phyloP scores from a whole-genome alignment of 192 early-diverging fungal species.

The Obelidium mucronatum region DNA sequence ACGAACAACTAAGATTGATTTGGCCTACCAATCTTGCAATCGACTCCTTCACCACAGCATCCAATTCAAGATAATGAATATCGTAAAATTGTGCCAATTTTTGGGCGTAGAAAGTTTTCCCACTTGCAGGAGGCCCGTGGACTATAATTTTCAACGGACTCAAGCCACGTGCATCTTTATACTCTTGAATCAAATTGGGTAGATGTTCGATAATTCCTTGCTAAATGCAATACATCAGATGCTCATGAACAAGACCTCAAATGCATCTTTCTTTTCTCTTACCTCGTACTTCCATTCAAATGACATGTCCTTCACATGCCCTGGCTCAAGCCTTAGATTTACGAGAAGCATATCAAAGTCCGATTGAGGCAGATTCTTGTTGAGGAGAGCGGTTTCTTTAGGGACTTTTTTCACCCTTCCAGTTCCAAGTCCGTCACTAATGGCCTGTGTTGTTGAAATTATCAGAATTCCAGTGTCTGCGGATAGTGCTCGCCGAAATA shows the following conservation, averaged over 20 bases:
- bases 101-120: conserved; percentile 57
- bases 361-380: conserved; percentile 55
- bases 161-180: conserved; percentile 66
- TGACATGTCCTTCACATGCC: conserved; percentile 62
- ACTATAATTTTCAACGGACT: conserved; percentile 59
- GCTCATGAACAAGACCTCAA: too few species aligned
- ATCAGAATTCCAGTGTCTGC: too few species aligned
- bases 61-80: conserved; percentile 59
- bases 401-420: conserved; percentile 60
- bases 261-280: not conserved
- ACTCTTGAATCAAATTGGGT: conserved; percentile 59
- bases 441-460: conserved; percentile 58
- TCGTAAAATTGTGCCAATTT: conserved; percentile 61
- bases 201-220: conserved; percentile 64
- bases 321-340: conserved; percentile 63
- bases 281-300: conserved; percentile 72
- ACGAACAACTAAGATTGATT: not conserved
- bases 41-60: conserved; percentile 57
- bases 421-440: conserved; percentile 57
- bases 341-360: conserved; percentile 65
- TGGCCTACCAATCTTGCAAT: conserved; percentile 49
- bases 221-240: conserved; percentile 28
- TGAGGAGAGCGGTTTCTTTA: conserved; percentile 62
- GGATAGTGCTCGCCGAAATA: too few species aligned
- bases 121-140: conserved; percentile 66